Percentiles rank a stretch among this genome's conserved stretches.
These are phyloP conservation scores for Paramecium sexaurelia DNA, from an alignment of 73 alveolate species.

Conservation along the genomic window DNA sequence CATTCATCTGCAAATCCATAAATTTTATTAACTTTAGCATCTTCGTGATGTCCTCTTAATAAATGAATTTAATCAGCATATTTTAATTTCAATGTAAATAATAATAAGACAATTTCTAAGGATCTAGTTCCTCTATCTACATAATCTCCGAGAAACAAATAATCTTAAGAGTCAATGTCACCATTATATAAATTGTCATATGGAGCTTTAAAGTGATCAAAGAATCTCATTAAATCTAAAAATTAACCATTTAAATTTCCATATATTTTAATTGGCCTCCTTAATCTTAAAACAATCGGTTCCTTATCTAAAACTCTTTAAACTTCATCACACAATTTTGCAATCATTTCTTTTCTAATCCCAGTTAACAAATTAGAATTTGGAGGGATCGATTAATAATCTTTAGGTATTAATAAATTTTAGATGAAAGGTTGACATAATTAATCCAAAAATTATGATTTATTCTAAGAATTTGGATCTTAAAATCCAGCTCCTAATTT, in stretches of 20 bases:
- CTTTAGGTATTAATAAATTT: slow-evolving; percentile 32
- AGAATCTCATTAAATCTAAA: slow-evolving; percentile 98
- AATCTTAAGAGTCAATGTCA: slow-evolving; percentile 70
- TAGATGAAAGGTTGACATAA: slow-evolving; percentile 18
- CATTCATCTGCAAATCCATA: slow-evolving; percentile 90
- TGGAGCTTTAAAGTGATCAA: slow-evolving; percentile 78
- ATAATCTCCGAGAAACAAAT: slow-evolving; percentile 86
- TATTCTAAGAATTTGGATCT: slow-evolving; percentile 72
- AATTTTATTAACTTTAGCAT: slow-evolving; percentile 78
- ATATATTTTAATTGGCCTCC: slow-evolving; percentile 80
- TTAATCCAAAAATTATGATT: slow-evolving; percentile 8
- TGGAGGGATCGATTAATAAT: slow-evolving; percentile 31
- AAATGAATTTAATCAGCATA: slow-evolving; percentile 74
- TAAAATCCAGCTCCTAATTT: slow-evolving; percentile 71
- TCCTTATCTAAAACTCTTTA: slow-evolving; percentile 58
- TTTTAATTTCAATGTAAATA: slow-evolving; percentile 69
- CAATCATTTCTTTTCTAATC: slow-evolving; percentile 50
- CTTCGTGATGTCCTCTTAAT: slow-evolving; percentile 87
- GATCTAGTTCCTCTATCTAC: slow-evolving; percentile 88
- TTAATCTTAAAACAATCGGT: not conserved
- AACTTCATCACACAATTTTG: slow-evolving; percentile 64
- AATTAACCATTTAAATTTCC: slow-evolving; percentile 99
- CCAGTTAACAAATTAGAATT: slow-evolving; percentile 59
- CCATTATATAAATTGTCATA: slow-evolving; percentile 62
- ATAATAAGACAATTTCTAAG: slow-evolving; percentile 76